Percentiles rank a stretch among this genome's conserved stretches.
These are phyloP conservation scores for Linaria vulgaris DNA, from an alignment of 257 asterid species.

Conservation along the genomic window DNA sequence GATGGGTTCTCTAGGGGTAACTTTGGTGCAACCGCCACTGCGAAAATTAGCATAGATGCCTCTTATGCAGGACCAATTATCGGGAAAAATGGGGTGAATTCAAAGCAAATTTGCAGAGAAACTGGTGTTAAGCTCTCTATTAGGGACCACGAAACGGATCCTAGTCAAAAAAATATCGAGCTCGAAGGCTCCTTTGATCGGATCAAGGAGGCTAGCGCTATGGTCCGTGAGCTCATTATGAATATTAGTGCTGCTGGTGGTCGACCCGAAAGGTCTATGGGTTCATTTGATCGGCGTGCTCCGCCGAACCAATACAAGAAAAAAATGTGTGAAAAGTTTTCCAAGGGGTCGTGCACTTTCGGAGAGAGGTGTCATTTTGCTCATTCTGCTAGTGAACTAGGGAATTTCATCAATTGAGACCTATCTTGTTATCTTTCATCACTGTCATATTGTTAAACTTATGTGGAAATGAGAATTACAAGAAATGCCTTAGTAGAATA, in stretches of 20 bases:
- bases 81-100: conserved; percentile 53
- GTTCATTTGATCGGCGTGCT: conserved; percentile 26
- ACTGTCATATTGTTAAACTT: too few species aligned
- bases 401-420: conserved; percentile 8
- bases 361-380: conserved; percentile 56
- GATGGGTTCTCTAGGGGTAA: conserved; percentile 30
- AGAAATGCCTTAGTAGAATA: not conserved
- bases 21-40: conserved; percentile 61
- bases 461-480: not conserved
- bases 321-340: conserved; percentile 47
- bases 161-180: conserved; percentile 49
- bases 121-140: conserved; percentile 53
- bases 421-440: too few species aligned
- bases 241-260: conserved; percentile 26
- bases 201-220: conserved; percentile 49
- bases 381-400: conserved; percentile 43
- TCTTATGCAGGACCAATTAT: conserved; percentile 53
- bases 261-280: conserved; percentile 24
- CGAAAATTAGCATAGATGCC: conserved; percentile 53
- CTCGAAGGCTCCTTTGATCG: conserved; percentile 65
- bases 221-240: conserved; percentile 46
- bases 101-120: conserved; percentile 47
- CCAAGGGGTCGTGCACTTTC: conserved; percentile 43
- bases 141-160: conserved; percentile 48
- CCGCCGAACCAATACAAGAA: conserved; percentile 35